Base-by-base conservation (phyloP, 1,139 yeast genomes). In the Yamadazyma epiphylla region DNA sequence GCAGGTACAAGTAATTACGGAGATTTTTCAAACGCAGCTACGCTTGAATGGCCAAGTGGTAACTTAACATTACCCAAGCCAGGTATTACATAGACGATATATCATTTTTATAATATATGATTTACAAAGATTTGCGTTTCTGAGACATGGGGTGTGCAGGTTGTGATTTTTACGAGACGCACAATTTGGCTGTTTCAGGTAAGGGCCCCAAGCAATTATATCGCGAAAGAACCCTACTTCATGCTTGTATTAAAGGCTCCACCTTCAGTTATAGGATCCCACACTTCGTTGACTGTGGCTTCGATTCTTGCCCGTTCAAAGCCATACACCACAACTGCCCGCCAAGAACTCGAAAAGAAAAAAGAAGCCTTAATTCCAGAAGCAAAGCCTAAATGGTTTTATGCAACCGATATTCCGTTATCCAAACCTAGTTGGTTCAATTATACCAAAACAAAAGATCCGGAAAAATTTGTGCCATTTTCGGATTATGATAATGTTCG, bases 331-430 rank as follows among this genome's bases (percentile, higher is more conserved):
- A 39, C 42, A 6, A 21, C 28, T 5, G 46, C 44, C 12, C 32
- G 33, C 10, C 15, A 24, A 5, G 24, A 26, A 4, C 13, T 40
- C 12, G 43, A 40, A 15, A 28, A 32, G 10, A 12, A 22, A 5
- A 29, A 34, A 26, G 35, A 37, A 9, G 33, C 28, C 10, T 19
- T 29, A 10, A 27, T 35, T 4, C 53, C 56, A 1, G 36, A 37
- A 12, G 37, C 48, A 2, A 31, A 30, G 4, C 47, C 59, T 15
- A 58, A 63, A 40, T 87, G 96, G 96, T 86, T 77, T 51, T 82
- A 86, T 48, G 94, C 95, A 1, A 79, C 88, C 0, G 95, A 87
- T 49, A 55, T 77, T 5, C 95, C 96, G 1, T 54, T 66, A 13
- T 57, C 74, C 5, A 83, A 83, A 53, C 95, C 95, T 0, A 62